Base-by-base conservation (phyloP, 192 early-diverging fungal genomes). In the Funneliformis mosseae region DNA sequence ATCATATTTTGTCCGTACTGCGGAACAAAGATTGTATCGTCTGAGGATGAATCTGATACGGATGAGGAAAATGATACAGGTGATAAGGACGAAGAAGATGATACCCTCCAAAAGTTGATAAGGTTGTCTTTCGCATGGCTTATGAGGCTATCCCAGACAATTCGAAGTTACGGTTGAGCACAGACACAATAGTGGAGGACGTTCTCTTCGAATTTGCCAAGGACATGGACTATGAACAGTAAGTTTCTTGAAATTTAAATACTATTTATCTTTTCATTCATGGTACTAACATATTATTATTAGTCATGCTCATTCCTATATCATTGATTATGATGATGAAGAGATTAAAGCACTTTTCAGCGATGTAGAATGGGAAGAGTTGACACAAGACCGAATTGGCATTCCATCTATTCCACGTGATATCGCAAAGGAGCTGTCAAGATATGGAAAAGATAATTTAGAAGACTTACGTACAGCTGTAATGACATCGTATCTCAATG, bases 301-400 rank as follows among this genome's bases (percentile, higher is more conserved):
- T 64, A 77, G 76, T 5, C 76, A 77, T 77, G 42, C 76, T 18
- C 76, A 77, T 64, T 77, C 76, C 41, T 77, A 77, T 66, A 77
- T 77, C 45, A 41, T 77, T 18, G 62, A 64, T 33, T 77, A 43
- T 77, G 76, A 77, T 61, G 60, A 77, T 77, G 38, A 77, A 41
- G 62, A 77, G 39, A 39, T 77, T 62, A 77, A 43, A 64, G 61
- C 12, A 21, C 45, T 64, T 10, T 77, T 77, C 66, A 61, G 10
- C 39, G 76, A 77, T 25, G 33, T 12, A 61, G 76, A 77, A 33
- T 77, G 76, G 76, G 66, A 77, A 25, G 76, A 77, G 66, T 39
- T 77, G 66, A 77, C 76, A 18, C 64, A 77, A 64, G 62, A 64
- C 45, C 60, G 33, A 64, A 60, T 77, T 27, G 74, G 42, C 11